phyloP scores from a whole-genome alignment of 208 protist genomes.

The Willaertia magna region DNA sequence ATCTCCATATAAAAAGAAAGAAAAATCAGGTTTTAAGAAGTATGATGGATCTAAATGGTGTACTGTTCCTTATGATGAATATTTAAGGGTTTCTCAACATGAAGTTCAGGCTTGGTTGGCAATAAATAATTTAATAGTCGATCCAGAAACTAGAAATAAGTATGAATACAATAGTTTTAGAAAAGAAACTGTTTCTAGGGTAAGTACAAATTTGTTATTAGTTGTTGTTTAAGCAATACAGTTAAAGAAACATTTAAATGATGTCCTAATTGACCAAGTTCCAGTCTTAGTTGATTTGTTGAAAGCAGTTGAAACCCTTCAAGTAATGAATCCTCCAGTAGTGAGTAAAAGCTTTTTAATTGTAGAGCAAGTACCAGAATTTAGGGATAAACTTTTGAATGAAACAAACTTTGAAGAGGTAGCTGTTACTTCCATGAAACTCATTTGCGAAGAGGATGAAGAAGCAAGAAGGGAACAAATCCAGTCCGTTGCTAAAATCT shows the following conservation, averaged over 20 bases:
- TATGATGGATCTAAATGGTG: not conserved
- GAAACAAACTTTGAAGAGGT: not conserved
- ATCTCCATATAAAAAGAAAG: not conserved
- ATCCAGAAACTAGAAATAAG: not conserved
- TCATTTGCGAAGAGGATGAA: not conserved
- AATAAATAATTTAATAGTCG: not conserved
- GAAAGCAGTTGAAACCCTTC: not conserved
- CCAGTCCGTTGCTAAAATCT: not conserved
- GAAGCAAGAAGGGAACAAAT: not conserved
- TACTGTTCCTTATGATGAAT: not conserved
- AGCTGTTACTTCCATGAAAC: not conserved
- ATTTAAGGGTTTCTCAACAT: not conserved
- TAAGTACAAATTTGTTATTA: no score
- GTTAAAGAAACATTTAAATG: not conserved
- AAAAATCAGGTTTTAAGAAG: not conserved
- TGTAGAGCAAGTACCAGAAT: not conserved
- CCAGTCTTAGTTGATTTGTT: not conserved
- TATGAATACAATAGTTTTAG: not conserved
- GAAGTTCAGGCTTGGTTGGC: not conserved
- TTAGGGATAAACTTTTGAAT: not conserved
- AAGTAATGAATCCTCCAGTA: not conserved
- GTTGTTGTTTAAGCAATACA: no score
- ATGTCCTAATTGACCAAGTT: not conserved
- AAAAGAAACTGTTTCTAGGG: not conserved
- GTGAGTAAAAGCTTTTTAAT: not conserved